Evolutionary conservation across 768 basidiomycete species (phyloP).

Genomic region (Phanerodontia chrysosporium): DNA sequence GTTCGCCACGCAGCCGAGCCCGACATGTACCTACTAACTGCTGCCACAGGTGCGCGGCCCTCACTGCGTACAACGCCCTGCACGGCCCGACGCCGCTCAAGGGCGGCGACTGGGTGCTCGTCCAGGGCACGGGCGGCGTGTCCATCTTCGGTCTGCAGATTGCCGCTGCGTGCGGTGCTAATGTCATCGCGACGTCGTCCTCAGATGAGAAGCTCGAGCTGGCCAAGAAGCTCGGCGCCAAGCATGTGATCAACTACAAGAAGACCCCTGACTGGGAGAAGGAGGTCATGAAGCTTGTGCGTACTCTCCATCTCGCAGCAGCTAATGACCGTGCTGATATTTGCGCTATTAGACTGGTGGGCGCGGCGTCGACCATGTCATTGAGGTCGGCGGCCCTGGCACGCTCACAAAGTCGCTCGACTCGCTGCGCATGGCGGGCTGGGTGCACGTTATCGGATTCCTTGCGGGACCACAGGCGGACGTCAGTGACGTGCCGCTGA

Average conservation of each 20-base stretch:
- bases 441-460: conserved; percentile 47
- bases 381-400: conserved; percentile 51
- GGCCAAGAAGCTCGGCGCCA: conserved; percentile 45
- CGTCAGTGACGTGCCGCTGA: conserved; percentile 14
- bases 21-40: background rate
- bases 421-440: conserved; percentile 38
- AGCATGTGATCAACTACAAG: conserved; percentile 58
- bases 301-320: conserved; percentile 9
- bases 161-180: conserved; percentile 57
- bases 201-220: conserved; percentile 56
- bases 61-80: conserved; percentile 61
- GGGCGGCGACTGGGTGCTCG: conserved; percentile 53
- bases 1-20: conserved; percentile 10
- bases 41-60: conserved; percentile 43
- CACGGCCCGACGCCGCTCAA: conserved; percentile 45
- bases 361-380: conserved; percentile 32
- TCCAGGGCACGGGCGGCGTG: conserved; percentile 53
- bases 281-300: conserved; percentile 42
- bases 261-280: conserved; percentile 53
- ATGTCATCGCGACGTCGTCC: conserved; percentile 62
- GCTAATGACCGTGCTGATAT: background rate
- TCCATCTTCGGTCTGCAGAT: conserved; percentile 56
- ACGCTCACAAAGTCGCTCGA: conserved; percentile 44
- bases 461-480: conserved; percentile 32
- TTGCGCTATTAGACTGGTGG: conserved; percentile 22